These are phyloP conservation scores for Scolecobasidium constrictum DNA, from an alignment of 2,329 filamentous ascomycete species.

Conservation along the genomic window DNA sequence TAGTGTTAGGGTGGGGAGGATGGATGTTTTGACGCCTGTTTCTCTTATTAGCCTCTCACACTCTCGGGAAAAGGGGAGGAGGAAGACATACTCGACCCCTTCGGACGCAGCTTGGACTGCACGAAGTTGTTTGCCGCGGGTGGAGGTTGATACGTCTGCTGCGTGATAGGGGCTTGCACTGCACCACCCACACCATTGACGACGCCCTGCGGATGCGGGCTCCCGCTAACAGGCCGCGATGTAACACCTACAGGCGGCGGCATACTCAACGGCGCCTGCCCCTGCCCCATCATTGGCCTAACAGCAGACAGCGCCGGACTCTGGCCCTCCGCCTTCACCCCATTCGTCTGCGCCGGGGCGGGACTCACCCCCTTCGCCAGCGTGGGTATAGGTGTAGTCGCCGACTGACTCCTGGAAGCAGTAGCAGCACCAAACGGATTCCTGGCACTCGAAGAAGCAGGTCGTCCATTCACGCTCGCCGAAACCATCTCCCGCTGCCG, in stretches of 20 bases:
- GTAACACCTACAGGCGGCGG: conserved; percentile 23
- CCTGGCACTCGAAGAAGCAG: conserved; percentile 14
- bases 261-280: conserved; percentile 20
- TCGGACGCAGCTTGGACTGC: conserved; percentile 25
- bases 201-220: conserved; percentile 31
- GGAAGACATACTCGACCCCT: conserved; percentile 35
- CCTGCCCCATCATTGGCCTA: conserved; percentile 23
- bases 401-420: conserved; percentile 11
- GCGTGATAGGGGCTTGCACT: conserved; percentile 19
- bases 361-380: conserved; percentile 27
- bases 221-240: conserved; percentile 27
- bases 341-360: conserved; percentile 20
- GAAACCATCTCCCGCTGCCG: conserved; percentile 41
- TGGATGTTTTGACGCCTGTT: conserved; percentile 46
- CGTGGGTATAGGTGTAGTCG: conserved; percentile 12
- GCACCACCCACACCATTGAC: too few species aligned
- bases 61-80: neutral
- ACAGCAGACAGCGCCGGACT: conserved; percentile 33
- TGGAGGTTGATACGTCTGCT: conserved; percentile 17
- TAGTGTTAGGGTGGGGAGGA: conserved; percentile 56
- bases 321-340: conserved; percentile 30
- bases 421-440: conserved; percentile 20
- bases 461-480: conserved; percentile 34
- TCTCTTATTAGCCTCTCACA: conserved; percentile 14
- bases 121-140: conserved; percentile 11